phyloP scores from a whole-genome alignment of 2,329 filamentous ascomycete species.

The Hypomyces rosellus region DNA sequence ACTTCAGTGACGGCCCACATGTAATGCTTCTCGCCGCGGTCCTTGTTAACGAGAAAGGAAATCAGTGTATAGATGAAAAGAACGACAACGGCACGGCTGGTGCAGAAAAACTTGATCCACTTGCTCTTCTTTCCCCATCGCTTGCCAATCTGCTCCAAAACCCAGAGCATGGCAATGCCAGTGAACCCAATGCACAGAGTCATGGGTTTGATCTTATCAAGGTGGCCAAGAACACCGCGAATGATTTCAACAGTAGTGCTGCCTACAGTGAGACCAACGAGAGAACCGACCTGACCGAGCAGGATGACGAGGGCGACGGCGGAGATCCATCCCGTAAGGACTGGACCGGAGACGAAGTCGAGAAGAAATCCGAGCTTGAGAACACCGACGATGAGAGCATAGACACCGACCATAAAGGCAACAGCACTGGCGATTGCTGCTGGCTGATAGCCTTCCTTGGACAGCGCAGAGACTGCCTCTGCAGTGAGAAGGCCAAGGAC shows the following conservation, averaged over 20 bases:
- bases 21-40: constrained; percentile 34
- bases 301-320: constrained; percentile 60
- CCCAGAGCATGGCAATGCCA: constrained; percentile 48
- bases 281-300: constrained; percentile 56
- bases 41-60: constrained; percentile 55
- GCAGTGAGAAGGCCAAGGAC: constrained; percentile 58
- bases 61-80: constrained; percentile 58
- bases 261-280: constrained; percentile 50
- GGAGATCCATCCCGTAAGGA: constrained; percentile 60
- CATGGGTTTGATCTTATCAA: constrained; percentile 51
- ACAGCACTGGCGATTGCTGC: constrained; percentile 54
- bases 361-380: constrained; percentile 59
- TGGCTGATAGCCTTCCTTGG: constrained; percentile 42
- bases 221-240: constrained; percentile 49
- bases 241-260: constrained; percentile 51
- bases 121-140: constrained; percentile 53
- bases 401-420: constrained; percentile 57
- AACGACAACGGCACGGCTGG: constrained; percentile 54
- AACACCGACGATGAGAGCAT: constrained; percentile 52
- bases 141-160: constrained; percentile 52
- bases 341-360: constrained; percentile 59
- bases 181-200: constrained; percentile 55
- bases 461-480: constrained; percentile 50
- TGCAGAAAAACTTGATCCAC: constrained; percentile 51
- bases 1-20: constrained; percentile 56